A percentile compares a stretch with the other conserved stretches of the same genome.
phyloP scores from a whole-genome alignment of 495 filamentous ascomycete genomes.

The Penicillium parvum region DNA sequence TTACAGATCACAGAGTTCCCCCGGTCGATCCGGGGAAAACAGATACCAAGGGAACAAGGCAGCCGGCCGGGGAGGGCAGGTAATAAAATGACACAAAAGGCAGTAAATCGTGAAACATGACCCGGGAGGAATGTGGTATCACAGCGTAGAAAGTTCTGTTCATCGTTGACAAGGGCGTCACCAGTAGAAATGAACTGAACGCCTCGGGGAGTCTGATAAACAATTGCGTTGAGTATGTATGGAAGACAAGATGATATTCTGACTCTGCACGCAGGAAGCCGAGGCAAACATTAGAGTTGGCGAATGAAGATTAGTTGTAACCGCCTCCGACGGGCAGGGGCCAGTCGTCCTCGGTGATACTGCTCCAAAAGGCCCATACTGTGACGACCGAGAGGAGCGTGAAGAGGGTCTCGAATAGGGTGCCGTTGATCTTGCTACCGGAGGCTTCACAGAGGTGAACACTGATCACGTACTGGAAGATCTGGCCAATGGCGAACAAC shows the following conservation, averaged over 20 bases:
- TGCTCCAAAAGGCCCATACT: slow-evolving; percentile 96
- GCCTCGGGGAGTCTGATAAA: slow-evolving; percentile 3
- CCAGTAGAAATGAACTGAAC: slow-evolving; percentile 7
- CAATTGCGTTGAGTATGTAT: slow-evolving; percentile 20
- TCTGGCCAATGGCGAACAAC: slow-evolving; percentile 85
- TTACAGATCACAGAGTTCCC: slow-evolving; percentile 10
- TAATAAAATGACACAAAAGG: slow-evolving; percentile 10
- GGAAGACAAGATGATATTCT: slow-evolving; percentile 10
- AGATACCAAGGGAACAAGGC: not conserved
- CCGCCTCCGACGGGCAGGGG: slow-evolving; percentile 57
- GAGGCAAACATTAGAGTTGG: not conserved
- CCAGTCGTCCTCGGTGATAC: slow-evolving; percentile 99
- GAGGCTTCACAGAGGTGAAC: slow-evolving; percentile 81
- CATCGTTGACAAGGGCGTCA: slow-evolving; percentile 17
- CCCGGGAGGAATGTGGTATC: slow-evolving; percentile 26
- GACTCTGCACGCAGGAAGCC: slow-evolving; percentile 4
- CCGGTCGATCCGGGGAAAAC: not conserved
- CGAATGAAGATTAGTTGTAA: slow-evolving; percentile 38
- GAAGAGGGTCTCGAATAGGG: slow-evolving; percentile 90
- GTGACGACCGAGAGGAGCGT: slow-evolving; percentile 75
- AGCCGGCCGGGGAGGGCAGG: too few relatives aligned
- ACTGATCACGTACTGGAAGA: slow-evolving; percentile 94
- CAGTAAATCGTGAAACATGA: slow-evolving; percentile 31
- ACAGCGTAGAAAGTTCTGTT: slow-evolving; percentile 24
- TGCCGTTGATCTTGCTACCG: slow-evolving; percentile 80